Percentiles rank a stretch among this genome's conserved stretches.
Evolutionary conservation across 2,329 filamentous ascomycete species (phyloP).

Genomic region (Penicillium carneum): DNA sequence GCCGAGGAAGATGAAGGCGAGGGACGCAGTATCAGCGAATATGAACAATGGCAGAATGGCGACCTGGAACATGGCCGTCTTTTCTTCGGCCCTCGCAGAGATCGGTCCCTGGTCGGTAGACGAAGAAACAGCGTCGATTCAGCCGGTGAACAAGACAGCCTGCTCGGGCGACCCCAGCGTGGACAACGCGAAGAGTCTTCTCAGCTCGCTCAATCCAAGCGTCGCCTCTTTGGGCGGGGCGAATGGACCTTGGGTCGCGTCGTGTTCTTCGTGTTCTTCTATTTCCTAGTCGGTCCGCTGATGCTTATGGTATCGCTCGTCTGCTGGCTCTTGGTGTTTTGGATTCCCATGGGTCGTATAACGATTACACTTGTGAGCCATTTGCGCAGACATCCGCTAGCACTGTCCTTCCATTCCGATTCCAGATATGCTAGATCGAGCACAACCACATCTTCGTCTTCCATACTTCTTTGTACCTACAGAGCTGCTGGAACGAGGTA

Average conservation of each 20-base stretch:
- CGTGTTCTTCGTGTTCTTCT: conserved; percentile 96
- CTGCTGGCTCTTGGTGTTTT: conserved; percentile 97
- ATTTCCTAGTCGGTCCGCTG: conserved; percentile 84
- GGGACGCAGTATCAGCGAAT: conserved; percentile 95
- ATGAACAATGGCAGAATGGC: conserved; percentile 98
- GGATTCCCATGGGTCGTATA: conserved; percentile 97
- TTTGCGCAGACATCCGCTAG: conserved; percentile 87
- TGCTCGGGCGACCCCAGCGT: conserved; percentile 74
- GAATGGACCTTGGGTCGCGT: conserved; percentile 95
- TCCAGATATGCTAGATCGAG: conserved; percentile 74
- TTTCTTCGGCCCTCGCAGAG: conserved; percentile 85
- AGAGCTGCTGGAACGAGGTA: conserved; percentile 92
- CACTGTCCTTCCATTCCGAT: conserved; percentile 90
- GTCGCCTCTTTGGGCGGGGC: conserved; percentile 89
- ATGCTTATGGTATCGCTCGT: conserved; percentile 84
- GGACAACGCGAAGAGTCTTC: conserved; percentile 54
- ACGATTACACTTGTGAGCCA: conserved; percentile 89
- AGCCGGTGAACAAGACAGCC: conserved; percentile 84
- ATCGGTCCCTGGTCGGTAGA: conserved; percentile 81
- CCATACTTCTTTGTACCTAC: conserved; percentile 94
- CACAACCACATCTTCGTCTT: conserved; percentile 75
- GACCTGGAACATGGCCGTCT: conserved; percentile 93
- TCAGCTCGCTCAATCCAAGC: conserved; percentile 66
- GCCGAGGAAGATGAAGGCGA: conserved; percentile 93
- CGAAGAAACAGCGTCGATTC: conserved; percentile 90